Base-by-base conservation (phyloP, 345 rosid species). In the Sisymbrium altissimum region DNA sequence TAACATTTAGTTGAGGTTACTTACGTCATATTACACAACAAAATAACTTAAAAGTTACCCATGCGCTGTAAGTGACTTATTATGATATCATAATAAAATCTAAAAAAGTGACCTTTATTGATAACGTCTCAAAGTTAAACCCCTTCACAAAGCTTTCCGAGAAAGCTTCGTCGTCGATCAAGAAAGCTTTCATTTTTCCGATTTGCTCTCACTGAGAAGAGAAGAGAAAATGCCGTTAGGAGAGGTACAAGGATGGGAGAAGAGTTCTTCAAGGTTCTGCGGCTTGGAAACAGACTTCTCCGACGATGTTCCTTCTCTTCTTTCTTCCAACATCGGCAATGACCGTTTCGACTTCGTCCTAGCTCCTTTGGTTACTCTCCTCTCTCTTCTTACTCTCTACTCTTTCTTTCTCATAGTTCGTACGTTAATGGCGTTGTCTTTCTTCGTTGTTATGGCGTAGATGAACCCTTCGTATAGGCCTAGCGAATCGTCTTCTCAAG, bases 241-340 rank as follows among this genome's bases (percentile, higher is more conserved):
- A 14, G 84, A 84, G 30, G 85, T 76, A 72, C 61, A 56, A 36
- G 87, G 83, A 49, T 84, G 88, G 81, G 94, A 89, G 59, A 80
- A 63, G 73, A 79, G 85, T 71, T 82, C 83, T 67, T 87, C 92
- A 13, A 84, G 83, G 60, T 89, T 84, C 81, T 90, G 91, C 21
- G 95, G 96, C 10, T 83, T 88, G 53, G 95, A 92, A 83, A 81
- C 90, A 1, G 91, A 85, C 27, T 90, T 88, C 80, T 44, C 72
- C 55, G 82, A 86, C 54, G 91, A 90, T 72, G 67, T 88, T 70
- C 86, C 86, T 33, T 79, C 79, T 60, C 83, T 90, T 78, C 85
- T 92, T 52, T 43, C 84, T 44, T 81, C 50, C 79, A 84, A 87
- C 59, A 72, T 82, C 64, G 65, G 83, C 69, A 23, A 74, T 12